Evolutionary conservation across 2,329 filamentous ascomycete genomes (phyloP), one percentile per base, ranked within the genome.

Genomic region (Pleochaeta shiraiana): DNA sequence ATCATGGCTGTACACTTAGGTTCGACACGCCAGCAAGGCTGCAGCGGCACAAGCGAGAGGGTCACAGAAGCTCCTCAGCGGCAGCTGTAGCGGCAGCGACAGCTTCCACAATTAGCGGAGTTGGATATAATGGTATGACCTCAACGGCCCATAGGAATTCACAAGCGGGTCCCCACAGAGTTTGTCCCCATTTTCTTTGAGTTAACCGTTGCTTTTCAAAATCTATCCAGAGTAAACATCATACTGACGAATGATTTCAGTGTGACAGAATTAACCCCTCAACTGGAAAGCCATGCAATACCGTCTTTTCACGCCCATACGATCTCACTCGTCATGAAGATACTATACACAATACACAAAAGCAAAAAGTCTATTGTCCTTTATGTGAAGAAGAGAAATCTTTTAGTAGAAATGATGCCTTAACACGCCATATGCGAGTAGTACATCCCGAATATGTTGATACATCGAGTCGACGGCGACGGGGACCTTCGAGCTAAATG

Each of bases 241-340:
- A 53, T 24, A 19, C 53, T 57, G 26, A 57, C 7, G 55, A 9
- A 43, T n/a, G 14, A 24, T 11, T 37, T 16, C 65, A 69, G 68
- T 98, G 93, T 75, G 88, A 91, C 72, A 84, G 91, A 69, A 89
- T 92, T 76, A 97, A 97, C 75, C 92, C 92, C 1, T 92, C 88
- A 68, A 97, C 93, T 0, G 89, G 90, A 68, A 96, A 96, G 77
- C 87, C 90, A 0, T 97, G 93, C 80, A 92, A 89, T 73, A 95
- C 90, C 0, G 80, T 95, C 64, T 97, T 98, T 75, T 96, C 92
- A 0, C 81, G 93, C 24, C 93, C 93, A 1, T 98, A 98, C 78
- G 93, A 98, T 74, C 80, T 98, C 63, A 98, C 93, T 0, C 82
- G 93, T 26, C 93, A 98, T 73, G 93, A 98, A 74, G 92, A 96